Conservation (phyloP, 306 rosid species). For the Lablab purpureus region DNA sequence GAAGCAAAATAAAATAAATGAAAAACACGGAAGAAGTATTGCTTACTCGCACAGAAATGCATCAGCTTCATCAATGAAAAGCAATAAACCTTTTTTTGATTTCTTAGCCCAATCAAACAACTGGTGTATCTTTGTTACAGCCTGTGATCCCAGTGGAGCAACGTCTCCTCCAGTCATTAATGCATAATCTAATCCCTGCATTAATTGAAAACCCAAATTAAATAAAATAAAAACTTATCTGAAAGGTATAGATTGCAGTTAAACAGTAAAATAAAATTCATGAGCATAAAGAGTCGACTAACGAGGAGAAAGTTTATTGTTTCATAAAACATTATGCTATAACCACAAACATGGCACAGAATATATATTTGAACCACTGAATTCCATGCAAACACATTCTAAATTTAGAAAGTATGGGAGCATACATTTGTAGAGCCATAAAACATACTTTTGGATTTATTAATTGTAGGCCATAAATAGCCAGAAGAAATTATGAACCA, state of each 20-base stretch:
- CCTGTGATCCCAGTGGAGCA: slow-evolving; percentile 95
- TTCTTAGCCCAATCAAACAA: slow-evolving; percentile 97
- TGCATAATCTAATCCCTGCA: slow-evolving; percentile 95
- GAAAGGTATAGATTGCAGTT: slow-evolving; percentile 3
- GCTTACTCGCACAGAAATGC: slow-evolving; percentile 99
- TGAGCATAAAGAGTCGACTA: neutral
- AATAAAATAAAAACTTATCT: neutral
- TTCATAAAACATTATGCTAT: slow-evolving; percentile 39
- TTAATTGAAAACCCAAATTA: slow-evolving; percentile 13
- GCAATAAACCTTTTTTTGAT: slow-evolving; percentile 86
- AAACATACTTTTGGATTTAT: slow-evolving; percentile 6
- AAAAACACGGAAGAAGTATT: slow-evolving; percentile 8
- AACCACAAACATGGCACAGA: neutral
- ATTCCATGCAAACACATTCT: neutral
- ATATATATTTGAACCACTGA: neutral
- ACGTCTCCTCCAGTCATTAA: slow-evolving; percentile 99
- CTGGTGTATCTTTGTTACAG: slow-evolving; percentile 97
- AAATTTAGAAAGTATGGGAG: neutral
- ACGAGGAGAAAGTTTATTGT: neutral
- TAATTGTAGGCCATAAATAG: slow-evolving; percentile 2
- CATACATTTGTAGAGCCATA: neutral
- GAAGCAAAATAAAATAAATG: slow-evolving; percentile 26
- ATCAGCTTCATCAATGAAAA: slow-evolving; percentile 98
- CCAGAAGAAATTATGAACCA: slow-evolving; percentile 2
- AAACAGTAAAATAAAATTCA: neutral